Percentiles rank a stretch among this genome's conserved stretches.
Evolutionary conservation across 1,284 basidiomycete genomes (phyloP).

Genomic region (Trichosporon coremiiforme): DNA sequence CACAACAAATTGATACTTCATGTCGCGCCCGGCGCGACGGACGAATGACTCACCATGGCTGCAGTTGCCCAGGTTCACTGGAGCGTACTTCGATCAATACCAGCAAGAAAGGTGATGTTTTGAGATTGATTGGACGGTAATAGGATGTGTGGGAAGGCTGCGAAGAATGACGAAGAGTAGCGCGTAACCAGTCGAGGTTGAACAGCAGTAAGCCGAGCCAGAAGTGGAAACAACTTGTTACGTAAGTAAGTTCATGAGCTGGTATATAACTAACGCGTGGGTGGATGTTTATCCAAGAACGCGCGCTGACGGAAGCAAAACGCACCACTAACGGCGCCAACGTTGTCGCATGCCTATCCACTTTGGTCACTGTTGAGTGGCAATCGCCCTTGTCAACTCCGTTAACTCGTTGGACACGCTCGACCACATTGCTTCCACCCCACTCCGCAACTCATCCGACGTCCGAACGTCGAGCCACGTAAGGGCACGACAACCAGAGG

Average conservation of each 20-base stretch:
- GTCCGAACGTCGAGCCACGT: neutral
- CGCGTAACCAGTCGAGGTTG: slow-evolving; percentile 15
- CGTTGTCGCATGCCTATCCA: neutral
- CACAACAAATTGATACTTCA: neutral
- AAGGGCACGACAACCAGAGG: neutral
- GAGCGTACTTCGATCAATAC: neutral
- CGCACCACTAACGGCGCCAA: neutral
- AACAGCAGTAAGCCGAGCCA: neutral
- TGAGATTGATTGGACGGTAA: neutral
- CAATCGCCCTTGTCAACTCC: slow-evolving; percentile 13
- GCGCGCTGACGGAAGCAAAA: slow-evolving; percentile 2
- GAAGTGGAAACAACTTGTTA: neutral
- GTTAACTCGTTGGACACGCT: neutral
- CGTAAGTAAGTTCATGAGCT: neutral
- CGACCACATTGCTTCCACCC: neutral
- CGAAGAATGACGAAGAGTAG: neutral
- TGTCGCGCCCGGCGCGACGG: neutral
- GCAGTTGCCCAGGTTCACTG: neutral
- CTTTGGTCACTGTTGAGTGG: neutral
- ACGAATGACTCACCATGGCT: slow-evolving; percentile 18
- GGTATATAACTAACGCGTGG: slow-evolving; percentile 9
- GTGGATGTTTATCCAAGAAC: neutral
- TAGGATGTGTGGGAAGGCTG: neutral
- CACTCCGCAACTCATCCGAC: neutral
- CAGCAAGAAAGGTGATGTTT: neutral